Conservation (phyloP, 73 alveolate genomes). For the Strombidium stylifer region DNA sequence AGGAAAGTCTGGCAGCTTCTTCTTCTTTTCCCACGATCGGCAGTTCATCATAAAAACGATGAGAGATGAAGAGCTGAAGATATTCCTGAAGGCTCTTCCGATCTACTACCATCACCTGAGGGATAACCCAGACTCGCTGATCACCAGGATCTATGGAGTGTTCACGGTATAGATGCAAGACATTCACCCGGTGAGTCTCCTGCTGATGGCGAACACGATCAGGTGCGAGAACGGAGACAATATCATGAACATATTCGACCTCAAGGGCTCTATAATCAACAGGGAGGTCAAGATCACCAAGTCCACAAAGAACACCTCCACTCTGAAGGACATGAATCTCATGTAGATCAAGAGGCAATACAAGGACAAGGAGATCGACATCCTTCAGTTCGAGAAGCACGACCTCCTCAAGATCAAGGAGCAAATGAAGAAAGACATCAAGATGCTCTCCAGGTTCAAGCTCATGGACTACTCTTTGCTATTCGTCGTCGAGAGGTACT, state of each 20-base stretch:
- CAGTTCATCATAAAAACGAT: constrained; percentile 91
- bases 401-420: constrained; percentile 18
- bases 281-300: constrained; percentile 76
- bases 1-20: constrained; percentile 96
- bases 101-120: constrained; percentile 69
- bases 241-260: constrained; percentile 84
- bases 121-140: constrained; percentile 64
- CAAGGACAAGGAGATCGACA: constrained; percentile 42
- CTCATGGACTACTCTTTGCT: constrained; percentile 78
- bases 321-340: constrained; percentile 88
- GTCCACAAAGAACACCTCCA: constrained; percentile 73
- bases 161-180: constrained; percentile 88
- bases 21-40: constrained; percentile 93
- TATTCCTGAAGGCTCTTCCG: constrained; percentile 66
- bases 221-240: constrained; percentile 71
- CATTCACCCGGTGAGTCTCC: constrained; percentile 73
- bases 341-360: constrained; percentile 46
- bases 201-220: constrained; percentile 89
- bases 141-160: constrained; percentile 91
- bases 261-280: constrained; percentile 89
- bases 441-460: constrained; percentile 34
- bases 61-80: constrained; percentile 75
- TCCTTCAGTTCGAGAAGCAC: constrained; percentile 19
- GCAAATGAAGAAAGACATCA: constrained; percentile 52
- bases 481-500: constrained; percentile 47